These are phyloP conservation scores for Tetratostichococcus sp. DNA, from an alignment of 139 green algal species.

Conservation along the genomic window DNA sequence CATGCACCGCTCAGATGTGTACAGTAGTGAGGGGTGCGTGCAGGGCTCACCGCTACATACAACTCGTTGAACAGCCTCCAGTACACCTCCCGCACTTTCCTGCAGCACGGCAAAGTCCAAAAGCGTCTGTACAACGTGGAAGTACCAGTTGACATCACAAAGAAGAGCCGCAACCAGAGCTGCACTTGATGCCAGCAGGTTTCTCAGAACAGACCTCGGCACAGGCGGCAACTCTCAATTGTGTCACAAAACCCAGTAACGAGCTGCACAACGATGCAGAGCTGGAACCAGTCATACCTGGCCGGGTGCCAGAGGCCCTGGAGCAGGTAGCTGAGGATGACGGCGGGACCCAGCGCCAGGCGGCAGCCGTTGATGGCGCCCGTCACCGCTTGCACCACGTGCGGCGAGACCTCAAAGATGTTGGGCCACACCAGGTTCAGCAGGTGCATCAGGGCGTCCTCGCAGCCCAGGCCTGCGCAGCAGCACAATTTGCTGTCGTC, in stretches of 20 bases:
- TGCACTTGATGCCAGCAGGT: too few species aligned
- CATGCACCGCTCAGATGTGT: too few species aligned
- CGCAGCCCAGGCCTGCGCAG: slow-evolving; percentile 84
- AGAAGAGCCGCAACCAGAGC: too few species aligned
- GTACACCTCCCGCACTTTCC: slow-evolving; percentile 85
- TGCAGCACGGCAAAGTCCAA: background rate
- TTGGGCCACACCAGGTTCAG: slow-evolving; percentile 99
- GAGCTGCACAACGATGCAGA: too few species aligned
- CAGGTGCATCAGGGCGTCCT: slow-evolving; percentile 94
- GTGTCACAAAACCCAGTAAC: too few species aligned
- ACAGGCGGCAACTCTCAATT: too few species aligned
- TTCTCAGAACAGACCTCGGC: too few species aligned
- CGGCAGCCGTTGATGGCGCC: slow-evolving; percentile 90
- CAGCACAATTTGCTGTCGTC: background rate
- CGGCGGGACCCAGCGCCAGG: slow-evolving; percentile 75
- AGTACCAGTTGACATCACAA: too few species aligned
- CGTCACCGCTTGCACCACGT: slow-evolving; percentile 90
- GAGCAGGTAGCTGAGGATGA: slow-evolving; percentile 86
- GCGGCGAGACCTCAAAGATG: slow-evolving; percentile 94
- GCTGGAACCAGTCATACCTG: too few species aligned
- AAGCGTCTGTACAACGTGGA: too few species aligned
- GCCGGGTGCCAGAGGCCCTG: slow-evolving; percentile 27
- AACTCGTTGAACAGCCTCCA: slow-evolving; percentile 99
- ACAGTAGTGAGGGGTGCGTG: too few species aligned
- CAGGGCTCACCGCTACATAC: slow-evolving; percentile 90